Base-by-base conservation (phyloP, 176 grass and related monocot genomes). In the Aechmea fasciata region DNA sequence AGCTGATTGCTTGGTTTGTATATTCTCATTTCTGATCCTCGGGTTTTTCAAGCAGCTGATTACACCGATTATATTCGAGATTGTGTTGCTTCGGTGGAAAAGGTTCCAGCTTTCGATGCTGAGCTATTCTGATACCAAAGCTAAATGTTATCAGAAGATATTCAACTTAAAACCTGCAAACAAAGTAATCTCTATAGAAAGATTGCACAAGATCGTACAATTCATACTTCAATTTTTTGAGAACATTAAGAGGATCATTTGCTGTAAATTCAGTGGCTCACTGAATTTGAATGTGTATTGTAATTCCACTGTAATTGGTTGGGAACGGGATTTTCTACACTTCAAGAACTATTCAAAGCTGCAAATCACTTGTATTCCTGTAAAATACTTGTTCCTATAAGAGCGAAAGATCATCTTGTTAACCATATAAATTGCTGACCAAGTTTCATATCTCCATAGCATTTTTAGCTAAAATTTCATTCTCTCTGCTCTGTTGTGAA, bases 1-100 rank as follows among this genome's bases (percentile, higher is more conserved):
- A 65, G 20, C 53, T 80, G 67, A 77, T 69, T 22, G 28, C 24
- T 48, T 77, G 47, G 8, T 33, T 23, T 15, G 9, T 68, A 20
- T n/a, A 11, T 47, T 54, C 24, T 51, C 51, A 47, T 9, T 64
- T 65, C 24, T 13, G 11, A 57, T 72, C 18, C 26, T 55, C 0
- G 0, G 19, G 78, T 73, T 64, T 8, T 47, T 61, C n/a, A 15
- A 18, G 55, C 7, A 19, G 6, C 7, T 55, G 7, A 61, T 15
- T 61, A 9, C 20, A 9, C 9, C 9, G n/a, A 61, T 19, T 61
- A 61, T 18, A 18, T 61, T 18, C 10, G 55, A 7, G 33, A 41
- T 41, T 7, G 33, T 41, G 33, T 41, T 41, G 33, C 33, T 41
- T 41, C 1, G 33, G 6, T 41, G 17, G 20, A 61, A 61, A 61